Evolutionary conservation across 1,284 basidiomycete species (phyloP).

Genomic region (Mycosarcoma mackinlayi): DNA sequence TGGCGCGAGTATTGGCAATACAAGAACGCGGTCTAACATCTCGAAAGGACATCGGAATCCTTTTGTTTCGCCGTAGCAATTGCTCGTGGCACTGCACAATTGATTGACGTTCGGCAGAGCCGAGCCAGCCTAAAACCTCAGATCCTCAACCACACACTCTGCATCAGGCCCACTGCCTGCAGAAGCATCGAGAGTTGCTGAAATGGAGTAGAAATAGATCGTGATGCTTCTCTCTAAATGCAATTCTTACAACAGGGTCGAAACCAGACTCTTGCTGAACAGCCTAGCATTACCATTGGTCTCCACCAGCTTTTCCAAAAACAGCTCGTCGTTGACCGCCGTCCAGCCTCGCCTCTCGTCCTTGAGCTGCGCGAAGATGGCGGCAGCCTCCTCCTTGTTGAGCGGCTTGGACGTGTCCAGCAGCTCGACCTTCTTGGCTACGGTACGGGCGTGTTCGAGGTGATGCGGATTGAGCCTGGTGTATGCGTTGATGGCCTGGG

Average conservation of each 20-base stretch:
- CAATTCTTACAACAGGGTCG: conserved; percentile 34
- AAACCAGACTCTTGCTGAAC: conserved; percentile 53
- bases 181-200: too few species aligned
- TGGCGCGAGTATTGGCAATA: too few species aligned
- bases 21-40: too few species aligned
- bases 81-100: too few species aligned
- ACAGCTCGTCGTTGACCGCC: conserved; percentile 59
- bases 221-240: not conserved
- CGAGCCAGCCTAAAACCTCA: too few species aligned
- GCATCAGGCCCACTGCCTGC: too few species aligned
- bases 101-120: too few species aligned
- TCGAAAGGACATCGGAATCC: too few species aligned
- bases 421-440: conserved; percentile 23
- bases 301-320: conserved; percentile 61
- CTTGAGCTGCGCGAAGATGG: conserved; percentile 49
- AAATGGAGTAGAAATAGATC: too few species aligned
- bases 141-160: too few species aligned
- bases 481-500: conserved; percentile 55
- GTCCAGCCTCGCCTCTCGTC: conserved; percentile 50
- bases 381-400: conserved; percentile 42
- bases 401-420: conserved; percentile 38
- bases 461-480: conserved; percentile 47
- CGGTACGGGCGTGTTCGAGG: conserved; percentile 39
- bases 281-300: conserved; percentile 53
- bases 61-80: too few species aligned